These are phyloP conservation scores for Leccinum griseonigrum DNA, from an alignment of 1,284 basidiomycete species.

Conservation along the genomic window DNA sequence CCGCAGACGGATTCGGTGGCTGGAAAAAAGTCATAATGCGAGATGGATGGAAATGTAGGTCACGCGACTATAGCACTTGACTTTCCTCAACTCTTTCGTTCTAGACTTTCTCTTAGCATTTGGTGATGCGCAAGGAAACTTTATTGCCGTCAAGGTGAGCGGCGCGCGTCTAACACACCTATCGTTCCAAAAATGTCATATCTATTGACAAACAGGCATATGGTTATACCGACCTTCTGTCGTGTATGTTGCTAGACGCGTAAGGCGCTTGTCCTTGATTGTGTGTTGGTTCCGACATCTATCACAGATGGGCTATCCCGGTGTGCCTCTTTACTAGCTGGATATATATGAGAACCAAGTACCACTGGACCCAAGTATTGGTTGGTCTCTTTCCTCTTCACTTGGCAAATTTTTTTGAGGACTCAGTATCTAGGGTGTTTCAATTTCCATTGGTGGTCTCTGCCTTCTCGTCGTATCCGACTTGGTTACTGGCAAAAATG, in stretches of 20 bases:
- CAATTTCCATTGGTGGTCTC: slow-evolving; percentile 70
- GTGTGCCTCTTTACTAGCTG: slow-evolving; percentile 78
- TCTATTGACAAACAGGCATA: slow-evolving; percentile 52
- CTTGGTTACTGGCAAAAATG: slow-evolving; percentile 65
- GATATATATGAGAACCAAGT: slow-evolving; percentile 75
- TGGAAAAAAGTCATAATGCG: slow-evolving; percentile 68
- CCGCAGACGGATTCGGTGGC: slow-evolving; percentile 69
- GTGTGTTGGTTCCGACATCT: slow-evolving; percentile 5
- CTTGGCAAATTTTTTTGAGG: neutral
- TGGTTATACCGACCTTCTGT: slow-evolving; percentile 80
- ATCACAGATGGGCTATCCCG: slow-evolving; percentile 75
- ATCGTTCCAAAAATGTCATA: neutral
- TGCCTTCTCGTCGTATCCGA: slow-evolving; percentile 75
- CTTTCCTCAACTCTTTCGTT: neutral
- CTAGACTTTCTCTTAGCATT: slow-evolving; percentile 73
- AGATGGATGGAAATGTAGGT: slow-evolving; percentile 87
- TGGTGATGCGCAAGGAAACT: slow-evolving; percentile 82
- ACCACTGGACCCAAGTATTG: slow-evolving; percentile 79
- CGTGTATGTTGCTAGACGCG: slow-evolving; percentile 87
- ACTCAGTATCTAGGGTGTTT: slow-evolving; percentile 51
- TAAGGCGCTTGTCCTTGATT: slow-evolving; percentile 35
- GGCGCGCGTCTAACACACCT: neutral
- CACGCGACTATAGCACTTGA: neutral
- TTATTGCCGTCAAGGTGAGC: slow-evolving; percentile 72
- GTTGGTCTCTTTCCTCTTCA: slow-evolving; percentile 35